Base-by-base conservation (phyloP, 139 green algal genomes). In the Closterium sp. region DNA sequence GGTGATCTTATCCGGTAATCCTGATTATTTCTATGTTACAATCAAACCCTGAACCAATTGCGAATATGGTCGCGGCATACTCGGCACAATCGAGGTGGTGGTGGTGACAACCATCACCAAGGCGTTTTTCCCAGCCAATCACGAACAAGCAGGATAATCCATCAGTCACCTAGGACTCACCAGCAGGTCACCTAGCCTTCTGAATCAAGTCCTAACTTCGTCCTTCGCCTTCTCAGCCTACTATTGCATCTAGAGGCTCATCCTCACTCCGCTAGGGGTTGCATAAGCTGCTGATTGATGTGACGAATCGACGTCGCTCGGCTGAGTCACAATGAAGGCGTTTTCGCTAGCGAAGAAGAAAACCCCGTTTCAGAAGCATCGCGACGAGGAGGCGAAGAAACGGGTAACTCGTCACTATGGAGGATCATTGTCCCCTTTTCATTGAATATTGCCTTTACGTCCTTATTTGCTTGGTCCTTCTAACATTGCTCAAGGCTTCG, bases 311-410 rank as follows among this genome's bases (percentile, higher is more conserved):
- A 69, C n/a, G 12, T 16, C 43, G 43, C 43, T 69, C 43, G n/a
- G 43, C 43, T 28, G 43, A 69, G 43, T 28, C 10, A 86, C 81
- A 23, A 94, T 94, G 93, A 94, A 32, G 28, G 88, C 76, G 1
- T 97, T 97, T 84, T 83, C 81, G 25, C 83, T 97, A 25, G 94
- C 94, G 36, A 55, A 94, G 10, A 98, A 98, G 93, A 98, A 98
- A 89, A 98, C 96, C 4, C 97, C 97, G 0, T 99, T 97, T 84
- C 97, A 99, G 96, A 97, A 96, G 90, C 96, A 98, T 85, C 97
- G 98, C 86, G 96, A 99, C 84, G 90, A 96, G 28, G 97, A 98
- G 90, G 95, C 98, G 34, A 96, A 95, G 87, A 97, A 97, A 87
- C 95, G 95, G 89, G 91, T 94, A 34, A 89, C 21, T 76, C 30